These are phyloP conservation scores for Bacterosira constricta DNA, from an alignment of 108 stramenopile genomes.

Conservation along the genomic window DNA sequence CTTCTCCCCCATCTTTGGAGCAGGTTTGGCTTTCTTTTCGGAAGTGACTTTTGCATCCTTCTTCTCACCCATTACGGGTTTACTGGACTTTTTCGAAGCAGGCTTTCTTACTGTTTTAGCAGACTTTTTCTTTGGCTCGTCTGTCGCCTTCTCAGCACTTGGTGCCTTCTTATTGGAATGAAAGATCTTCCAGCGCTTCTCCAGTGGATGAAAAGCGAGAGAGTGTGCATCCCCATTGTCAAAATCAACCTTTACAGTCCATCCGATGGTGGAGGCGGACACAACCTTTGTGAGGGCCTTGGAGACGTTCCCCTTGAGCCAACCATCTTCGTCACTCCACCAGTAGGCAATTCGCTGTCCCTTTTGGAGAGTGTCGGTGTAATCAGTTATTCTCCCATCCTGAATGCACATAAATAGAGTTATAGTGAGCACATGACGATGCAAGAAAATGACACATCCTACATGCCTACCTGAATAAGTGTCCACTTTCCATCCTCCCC, in stretches of 20 bases:
- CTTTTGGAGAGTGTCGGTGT: not conserved
- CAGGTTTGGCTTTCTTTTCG: not conserved
- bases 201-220: not conserved
- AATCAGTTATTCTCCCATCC: slow-evolving; percentile 1
- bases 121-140: not conserved
- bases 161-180: not conserved
- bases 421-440: not conserved
- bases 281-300: not conserved
- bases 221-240: not conserved
- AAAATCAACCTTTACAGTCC: not conserved
- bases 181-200: slow-evolving; percentile 6
- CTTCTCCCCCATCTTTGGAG: not conserved
- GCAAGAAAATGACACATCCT: not conserved
- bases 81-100: not conserved
- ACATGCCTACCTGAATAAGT: not conserved
- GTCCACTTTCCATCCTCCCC: not conserved
- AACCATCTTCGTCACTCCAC: slow-evolving; percentile 2
- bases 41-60: not conserved
- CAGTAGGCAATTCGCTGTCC: not conserved
- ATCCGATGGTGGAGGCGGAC: not conserved
- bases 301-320: not conserved
- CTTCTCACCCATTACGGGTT: not conserved
- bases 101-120: not conserved
- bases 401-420: not conserved
- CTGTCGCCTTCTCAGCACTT: not conserved